Percentiles rank a stretch among this genome's conserved stretches.
Conservation (phyloP, 495 filamentous ascomycete genomes). For the Terfezia boudieri region DNA sequence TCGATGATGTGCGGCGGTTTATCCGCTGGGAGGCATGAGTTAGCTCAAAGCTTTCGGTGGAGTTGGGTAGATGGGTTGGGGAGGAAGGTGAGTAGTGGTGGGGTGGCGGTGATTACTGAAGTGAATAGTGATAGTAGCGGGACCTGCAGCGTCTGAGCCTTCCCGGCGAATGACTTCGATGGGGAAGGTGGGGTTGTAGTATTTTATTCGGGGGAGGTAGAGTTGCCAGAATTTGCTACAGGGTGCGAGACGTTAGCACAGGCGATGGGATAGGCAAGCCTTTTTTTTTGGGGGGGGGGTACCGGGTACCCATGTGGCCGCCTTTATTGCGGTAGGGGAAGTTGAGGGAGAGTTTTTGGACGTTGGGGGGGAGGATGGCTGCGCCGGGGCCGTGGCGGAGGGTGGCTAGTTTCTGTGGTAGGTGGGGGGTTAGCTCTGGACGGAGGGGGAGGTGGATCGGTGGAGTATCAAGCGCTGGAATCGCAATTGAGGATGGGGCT, state of each 20-base stretch:
- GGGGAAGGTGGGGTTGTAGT: conserved; percentile 64
- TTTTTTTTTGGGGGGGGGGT: no score
- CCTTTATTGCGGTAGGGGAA: conserved; percentile 43
- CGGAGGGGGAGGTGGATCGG: background rate
- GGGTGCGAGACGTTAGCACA: no score
- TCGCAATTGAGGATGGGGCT: background rate
- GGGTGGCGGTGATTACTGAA: conserved; percentile 24
- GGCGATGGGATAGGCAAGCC: no score
- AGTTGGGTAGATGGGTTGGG: conserved; percentile 14
- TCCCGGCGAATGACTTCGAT: conserved; percentile 55
- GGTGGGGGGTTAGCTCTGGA: background rate
- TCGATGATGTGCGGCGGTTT: conserved; percentile 27
- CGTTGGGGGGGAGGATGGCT: conserved; percentile 51
- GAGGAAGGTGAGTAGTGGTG: background rate
- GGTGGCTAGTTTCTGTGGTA: conserved; percentile 28
- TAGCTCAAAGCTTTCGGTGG: conserved; percentile 13
- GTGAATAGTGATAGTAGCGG: conserved; percentile 53
- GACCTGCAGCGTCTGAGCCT: conserved; percentile 26
- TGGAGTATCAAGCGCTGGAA: background rate
- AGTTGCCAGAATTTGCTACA: conserved; percentile 66
- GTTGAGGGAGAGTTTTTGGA: conserved; percentile 64
- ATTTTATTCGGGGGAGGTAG: conserved; percentile 70
- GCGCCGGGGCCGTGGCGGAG: conserved; percentile 62
- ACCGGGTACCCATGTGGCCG: conserved; percentile 62
- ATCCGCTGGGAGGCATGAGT: conserved; percentile 9